phyloP scores from a whole-genome alignment of 1,284 basidiomycete genomes.

The Tylopilus orsonianus region DNA sequence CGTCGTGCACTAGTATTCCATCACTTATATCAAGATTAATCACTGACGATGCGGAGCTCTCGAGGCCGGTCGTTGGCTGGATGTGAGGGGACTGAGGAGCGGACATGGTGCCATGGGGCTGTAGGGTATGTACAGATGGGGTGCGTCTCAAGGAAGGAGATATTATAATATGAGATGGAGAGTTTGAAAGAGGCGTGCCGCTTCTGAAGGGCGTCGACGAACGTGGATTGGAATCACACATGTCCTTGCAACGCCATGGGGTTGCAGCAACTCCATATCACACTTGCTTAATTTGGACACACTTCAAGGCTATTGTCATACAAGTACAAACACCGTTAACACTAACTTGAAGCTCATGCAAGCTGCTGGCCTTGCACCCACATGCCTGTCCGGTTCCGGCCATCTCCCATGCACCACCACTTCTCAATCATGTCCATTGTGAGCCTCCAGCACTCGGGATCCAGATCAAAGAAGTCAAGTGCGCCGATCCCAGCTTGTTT shows the following conservation, averaged over 20 bases:
- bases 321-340: conserved; percentile 27
- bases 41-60: conserved; percentile 68
- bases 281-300: conserved; percentile 4
- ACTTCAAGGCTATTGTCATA: conserved; percentile 11
- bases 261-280: not conserved
- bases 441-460: conserved; percentile 25
- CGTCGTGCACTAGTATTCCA: conserved; percentile 65
- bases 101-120: conserved; percentile 39
- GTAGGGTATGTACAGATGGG: conserved; percentile 43
- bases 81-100: conserved; percentile 28
- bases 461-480: conserved; percentile 68
- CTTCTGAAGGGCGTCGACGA: conserved; percentile 38
- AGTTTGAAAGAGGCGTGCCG: conserved; percentile 35
- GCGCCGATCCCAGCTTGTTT: conserved; percentile 63
- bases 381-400: conserved; percentile 59
- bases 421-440: conserved; percentile 69
- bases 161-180: conserved; percentile 45
- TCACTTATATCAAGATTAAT: conserved; percentile 61
- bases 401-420: conserved; percentile 85
- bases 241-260: conserved; percentile 13
- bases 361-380: conserved; percentile 69
- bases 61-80: conserved; percentile 40
- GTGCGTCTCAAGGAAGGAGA: conserved; percentile 43
- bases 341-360: too few relatives aligned
- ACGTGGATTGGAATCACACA: conserved; percentile 26